Base-by-base conservation (phyloP, 768 basidiomycete genomes). In the Pulveroboletus sp. region DNA sequence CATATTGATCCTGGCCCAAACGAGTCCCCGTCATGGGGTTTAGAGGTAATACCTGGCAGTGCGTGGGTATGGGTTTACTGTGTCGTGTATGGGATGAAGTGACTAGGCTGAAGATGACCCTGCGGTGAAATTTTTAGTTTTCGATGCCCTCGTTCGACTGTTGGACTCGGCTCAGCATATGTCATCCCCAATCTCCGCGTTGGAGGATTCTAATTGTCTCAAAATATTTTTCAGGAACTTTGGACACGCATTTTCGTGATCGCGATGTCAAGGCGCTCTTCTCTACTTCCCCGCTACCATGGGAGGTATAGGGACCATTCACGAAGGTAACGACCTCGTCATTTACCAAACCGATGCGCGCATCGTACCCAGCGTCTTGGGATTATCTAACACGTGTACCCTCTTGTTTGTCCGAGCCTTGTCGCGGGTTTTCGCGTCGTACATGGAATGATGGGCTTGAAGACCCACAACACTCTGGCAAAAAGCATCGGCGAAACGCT, bases 271-370 rank as follows among this genome's bases (percentile, higher is more conserved):
- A 56, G n/a, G 75, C 43, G 69, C 64, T 7, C 71, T 83, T 24
- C 64, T 81, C 17, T 81, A 83, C 59, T 77, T 83, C 53, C 79
- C 82, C 10, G 81, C 81, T 2, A 77, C 70, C 18, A 82, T 81
- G 81, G 82, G n/a, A n/a, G n/a, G n/a, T 0, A 83, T 83, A 82
- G 82, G 82, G 2, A 73, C 73, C 0, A 83, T 83, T 40, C 80
- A 82, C 53, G 57, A 65, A 5, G 64, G 57, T 0, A 82, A 83
- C 57, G 76, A 79, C 42, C 65, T 73, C 38, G 50, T 52, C 15
- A 78, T 82, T 26, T 83, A 81, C 54, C 49, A 56, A 6, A 67
- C 75, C 24, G 82, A 83, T 50, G 70, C 77, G 21, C 33, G 50
- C 6, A 82, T 83, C 72, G 79, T 77, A 1, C 41, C 69, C 9